These are phyloP conservation scores for Cutaneotrichosporon daszewskae DNA, from an alignment of 1,284 basidiomycete genomes.

Conservation along the genomic window DNA sequence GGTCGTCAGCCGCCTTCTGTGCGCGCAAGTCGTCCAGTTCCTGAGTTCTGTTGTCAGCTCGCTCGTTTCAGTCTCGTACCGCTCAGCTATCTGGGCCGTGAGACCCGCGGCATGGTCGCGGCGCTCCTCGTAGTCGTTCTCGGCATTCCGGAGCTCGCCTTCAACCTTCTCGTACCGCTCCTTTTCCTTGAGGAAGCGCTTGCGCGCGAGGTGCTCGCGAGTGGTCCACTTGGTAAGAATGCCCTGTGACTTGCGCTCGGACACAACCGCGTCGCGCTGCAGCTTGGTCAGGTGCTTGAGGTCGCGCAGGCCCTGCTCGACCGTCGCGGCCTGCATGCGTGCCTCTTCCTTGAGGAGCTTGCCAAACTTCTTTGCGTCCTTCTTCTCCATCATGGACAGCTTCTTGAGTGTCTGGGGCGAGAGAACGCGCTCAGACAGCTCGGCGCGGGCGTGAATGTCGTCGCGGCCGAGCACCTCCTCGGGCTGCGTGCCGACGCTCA, in stretches of 20 bases:
- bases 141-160: slow-evolving; percentile 42
- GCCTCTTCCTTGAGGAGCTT: slow-evolving; percentile 48
- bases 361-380: slow-evolving; percentile 44
- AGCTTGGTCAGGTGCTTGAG: slow-evolving; percentile 43
- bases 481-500: slow-evolving; percentile 43
- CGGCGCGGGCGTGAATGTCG: slow-evolving; percentile 43
- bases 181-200: slow-evolving; percentile 48
- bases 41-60: slow-evolving; percentile 33
- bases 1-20: slow-evolving; percentile 50
- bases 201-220: slow-evolving; percentile 47
- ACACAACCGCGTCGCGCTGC: slow-evolving; percentile 42
- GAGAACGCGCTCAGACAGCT: slow-evolving; percentile 38
- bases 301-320: slow-evolving; percentile 45
- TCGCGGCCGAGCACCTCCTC: slow-evolving; percentile 43
- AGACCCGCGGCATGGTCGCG: slow-evolving; percentile 42
- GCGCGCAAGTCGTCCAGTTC: slow-evolving; percentile 49
- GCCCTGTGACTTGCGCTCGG: slow-evolving; percentile 46
- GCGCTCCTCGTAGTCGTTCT: slow-evolving; percentile 47
- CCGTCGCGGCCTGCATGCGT: slow-evolving; percentile 39
- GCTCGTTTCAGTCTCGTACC: slow-evolving; percentile 2
- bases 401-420: slow-evolving; percentile 28
- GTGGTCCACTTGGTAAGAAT: slow-evolving; percentile 45
- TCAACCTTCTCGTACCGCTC: slow-evolving; percentile 46
- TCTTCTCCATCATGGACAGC: slow-evolving; percentile 41
- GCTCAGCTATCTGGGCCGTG: slow-evolving; percentile 41